Evolutionary conservation across 257 asterid genomes (phyloP).

Genomic region (Solanum tarijense): DNA sequence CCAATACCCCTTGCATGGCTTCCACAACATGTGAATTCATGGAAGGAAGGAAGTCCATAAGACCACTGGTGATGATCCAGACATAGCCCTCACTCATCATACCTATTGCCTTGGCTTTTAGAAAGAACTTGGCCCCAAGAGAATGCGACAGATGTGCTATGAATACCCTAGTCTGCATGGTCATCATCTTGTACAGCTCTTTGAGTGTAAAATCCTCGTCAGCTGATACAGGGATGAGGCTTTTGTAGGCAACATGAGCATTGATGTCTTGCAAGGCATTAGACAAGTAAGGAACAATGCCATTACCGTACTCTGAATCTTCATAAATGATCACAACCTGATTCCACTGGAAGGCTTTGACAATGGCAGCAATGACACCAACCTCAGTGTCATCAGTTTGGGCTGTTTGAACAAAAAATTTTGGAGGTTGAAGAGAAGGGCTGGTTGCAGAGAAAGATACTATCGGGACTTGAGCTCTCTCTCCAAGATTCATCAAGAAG

Average conservation of each 20-base stretch:
- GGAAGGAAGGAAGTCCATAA: slow-evolving; percentile 18
- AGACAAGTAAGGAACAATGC: not conserved
- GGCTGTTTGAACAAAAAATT: not conserved
- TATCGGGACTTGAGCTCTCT: not conserved
- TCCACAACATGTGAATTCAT: slow-evolving; percentile 10
- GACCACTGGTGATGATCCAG: slow-evolving; percentile 29
- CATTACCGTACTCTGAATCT: not conserved
- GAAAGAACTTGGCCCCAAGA: slow-evolving; percentile 16
- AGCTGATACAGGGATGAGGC: not conserved
- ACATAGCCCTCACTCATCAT: slow-evolving; percentile 25
- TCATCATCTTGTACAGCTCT: slow-evolving; percentile 17
- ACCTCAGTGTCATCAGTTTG: not conserved
- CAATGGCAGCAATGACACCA: not conserved
- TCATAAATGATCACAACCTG: not conserved
- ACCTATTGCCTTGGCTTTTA: slow-evolving; percentile 11
- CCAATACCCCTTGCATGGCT: slow-evolving; percentile 37
- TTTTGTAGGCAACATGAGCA: not conserved
- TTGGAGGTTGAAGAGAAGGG: not conserved
- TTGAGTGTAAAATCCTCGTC: not conserved
- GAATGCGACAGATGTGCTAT: slow-evolving; percentile 22
- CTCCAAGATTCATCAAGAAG: not conserved
- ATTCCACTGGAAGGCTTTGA: not conserved
- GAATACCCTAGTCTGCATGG: slow-evolving; percentile 31
- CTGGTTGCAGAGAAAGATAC: not conserved
- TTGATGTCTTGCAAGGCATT: not conserved